Evolutionary conservation across 768 basidiomycete genomes (phyloP), one percentile per base, ranked within the genome.

Genomic region (Tricholomella constricta): DNA sequence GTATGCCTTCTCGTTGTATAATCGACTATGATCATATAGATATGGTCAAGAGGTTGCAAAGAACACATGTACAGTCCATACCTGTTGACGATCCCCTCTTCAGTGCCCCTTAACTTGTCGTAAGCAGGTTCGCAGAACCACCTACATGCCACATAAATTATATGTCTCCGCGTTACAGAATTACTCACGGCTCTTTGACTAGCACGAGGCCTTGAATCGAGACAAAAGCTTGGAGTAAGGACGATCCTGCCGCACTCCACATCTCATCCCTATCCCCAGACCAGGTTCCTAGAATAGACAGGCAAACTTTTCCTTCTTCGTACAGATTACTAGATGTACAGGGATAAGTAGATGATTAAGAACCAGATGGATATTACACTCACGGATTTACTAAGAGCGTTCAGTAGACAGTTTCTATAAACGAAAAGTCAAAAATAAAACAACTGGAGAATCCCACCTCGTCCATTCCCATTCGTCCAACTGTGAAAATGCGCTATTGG

Each of bases 41-140:
- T 32, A 37, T 53, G 19, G 26, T 55, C 4, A 49, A 51, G 22
- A 44, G 40, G 47, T 56, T 26, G 48, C 45, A 34, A n/a, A 15
- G 8, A 40, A 17, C 22, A 25, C 19, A 8, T 29, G 20, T 34
- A 22, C n/a, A 27, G 25, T 14, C 40, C 72, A 47, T 43, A 88
- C 85, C 90, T 92, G 64, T 94, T 95, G 48, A 94, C 84, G 42
- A 78, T 88, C 27, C 91, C 94, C 66, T 97, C 94, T 58, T 88
- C 85, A 0, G 94, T 96, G 2, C 93, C 92, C 56, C 91, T 80
- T 36, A 96, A 74, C 64, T 94, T 97, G 64, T 96, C 94, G 62
- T 89, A 97, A 0, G 92, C 92, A 22, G 94, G 94, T 65, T 98
- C 94, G 60, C 90, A 93, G 64, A 86, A 94, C 88, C 87, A 92